Percentiles rank a stretch among this genome's conserved stretches.
phyloP scores from a whole-genome alignment of 2,329 filamentous ascomycete genomes.

The Zasmidium angulare region DNA sequence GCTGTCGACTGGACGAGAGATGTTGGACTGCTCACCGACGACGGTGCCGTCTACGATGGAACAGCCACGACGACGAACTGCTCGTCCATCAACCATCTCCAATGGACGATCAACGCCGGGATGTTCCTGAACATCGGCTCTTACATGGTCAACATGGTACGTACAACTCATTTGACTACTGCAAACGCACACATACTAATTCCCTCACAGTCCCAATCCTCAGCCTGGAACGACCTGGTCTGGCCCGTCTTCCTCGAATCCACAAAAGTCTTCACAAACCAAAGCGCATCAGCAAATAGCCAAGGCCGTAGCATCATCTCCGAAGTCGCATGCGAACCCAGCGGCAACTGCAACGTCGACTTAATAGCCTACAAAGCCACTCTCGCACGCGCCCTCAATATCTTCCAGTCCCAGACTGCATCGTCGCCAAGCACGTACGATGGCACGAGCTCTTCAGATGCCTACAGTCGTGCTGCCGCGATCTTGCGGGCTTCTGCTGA shows the following conservation, averaged over 20 bases:
- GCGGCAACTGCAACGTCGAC: conserved; percentile 64
- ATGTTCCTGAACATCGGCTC: conserved; percentile 66
- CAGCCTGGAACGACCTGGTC: conserved; percentile 25
- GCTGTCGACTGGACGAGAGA: conserved; percentile 64
- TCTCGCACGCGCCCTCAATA: conserved; percentile 44
- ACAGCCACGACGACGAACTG: conserved; percentile 58
- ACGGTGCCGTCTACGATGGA: conserved; percentile 59
- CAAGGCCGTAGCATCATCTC: conserved; percentile 50
- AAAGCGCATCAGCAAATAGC: conserved; percentile 44
- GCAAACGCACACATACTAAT: neutral
- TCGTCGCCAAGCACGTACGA: conserved; percentile 37
- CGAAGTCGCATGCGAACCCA: conserved; percentile 67
- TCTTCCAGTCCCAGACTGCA: conserved; percentile 9
- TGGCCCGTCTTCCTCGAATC: conserved; percentile 10
- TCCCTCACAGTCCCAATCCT: neutral
- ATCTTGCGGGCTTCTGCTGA: conserved; percentile 45
- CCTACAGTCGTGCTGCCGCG: conserved; percentile 9
- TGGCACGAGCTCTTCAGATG: conserved; percentile 38
- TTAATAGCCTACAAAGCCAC: conserved; percentile 73
- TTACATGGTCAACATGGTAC: conserved; percentile 57
- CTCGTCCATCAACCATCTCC: conserved; percentile 46
- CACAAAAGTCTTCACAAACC: conserved; percentile 52
- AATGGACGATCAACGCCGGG: conserved; percentile 66
- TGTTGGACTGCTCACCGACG: conserved; percentile 55
- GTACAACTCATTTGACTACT: conserved; percentile 7